Evolutionary conservation across 805 yeast genomes (phyloP).

Genomic region (Schwanniomyces sp.): DNA sequence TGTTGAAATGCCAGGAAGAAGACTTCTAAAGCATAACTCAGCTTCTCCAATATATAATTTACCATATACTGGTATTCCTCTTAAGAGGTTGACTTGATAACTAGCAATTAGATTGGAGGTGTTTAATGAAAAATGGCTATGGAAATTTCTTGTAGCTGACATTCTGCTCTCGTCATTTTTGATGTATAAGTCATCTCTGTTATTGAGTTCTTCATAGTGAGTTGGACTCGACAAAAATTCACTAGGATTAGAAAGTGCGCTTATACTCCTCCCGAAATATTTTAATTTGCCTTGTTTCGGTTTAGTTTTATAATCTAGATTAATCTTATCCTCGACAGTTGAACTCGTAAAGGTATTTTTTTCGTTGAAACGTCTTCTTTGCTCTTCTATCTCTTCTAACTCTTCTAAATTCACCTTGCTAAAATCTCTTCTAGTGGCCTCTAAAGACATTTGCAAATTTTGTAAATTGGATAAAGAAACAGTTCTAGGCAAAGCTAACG

Average conservation of each 20-base stretch:
- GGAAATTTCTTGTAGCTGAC: slow-evolving; percentile 57
- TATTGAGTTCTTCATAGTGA: slow-evolving; percentile 52
- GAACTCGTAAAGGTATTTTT: neutral
- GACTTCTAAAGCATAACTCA: slow-evolving; percentile 76
- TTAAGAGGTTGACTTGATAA: slow-evolving; percentile 67
- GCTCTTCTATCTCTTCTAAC: neutral
- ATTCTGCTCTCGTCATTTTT: slow-evolving; percentile 42
- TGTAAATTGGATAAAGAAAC: slow-evolving; percentile 31
- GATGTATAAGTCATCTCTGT: slow-evolving; percentile 51
- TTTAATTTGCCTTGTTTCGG: slow-evolving; percentile 14
- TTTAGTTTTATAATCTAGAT: slow-evolving; percentile 11
- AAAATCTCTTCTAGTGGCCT: slow-evolving; percentile 20
- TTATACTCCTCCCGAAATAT: slow-evolving; percentile 24
- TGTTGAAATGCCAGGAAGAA: slow-evolving; percentile 74
- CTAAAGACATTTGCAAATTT: slow-evolving; percentile 33
- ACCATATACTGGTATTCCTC: slow-evolving; percentile 80
- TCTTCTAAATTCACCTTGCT: neutral
- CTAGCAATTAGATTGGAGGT: slow-evolving; percentile 59
- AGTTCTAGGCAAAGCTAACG: slow-evolving; percentile 28
- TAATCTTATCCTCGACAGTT: slow-evolving; percentile 5
- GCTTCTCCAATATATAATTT: slow-evolving; percentile 70
- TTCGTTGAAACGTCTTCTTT: neutral
- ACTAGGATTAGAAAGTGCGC: slow-evolving; percentile 28
- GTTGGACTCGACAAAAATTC: slow-evolving; percentile 51
- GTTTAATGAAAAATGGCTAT: slow-evolving; percentile 63